Evolutionary conservation across 2,329 filamentous ascomycete genomes (phyloP), one percentile per base, ranked within the genome.

Genomic region (Pseudocercospora crystallina): DNA sequence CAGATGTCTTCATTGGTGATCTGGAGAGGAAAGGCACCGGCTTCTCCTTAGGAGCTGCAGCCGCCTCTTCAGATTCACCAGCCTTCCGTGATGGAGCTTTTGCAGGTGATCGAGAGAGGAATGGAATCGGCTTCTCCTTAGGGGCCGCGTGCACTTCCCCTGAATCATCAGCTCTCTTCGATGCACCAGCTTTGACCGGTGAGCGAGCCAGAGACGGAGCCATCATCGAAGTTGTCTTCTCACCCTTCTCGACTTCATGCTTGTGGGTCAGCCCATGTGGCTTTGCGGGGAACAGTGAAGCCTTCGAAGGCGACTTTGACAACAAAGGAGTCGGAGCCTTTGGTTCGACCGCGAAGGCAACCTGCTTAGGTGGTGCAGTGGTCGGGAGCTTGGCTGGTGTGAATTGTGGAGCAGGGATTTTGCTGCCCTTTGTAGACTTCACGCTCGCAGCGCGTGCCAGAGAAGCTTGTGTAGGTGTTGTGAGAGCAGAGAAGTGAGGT

Each of bases 391-490:
- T 62, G 3, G 59, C 56, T 14, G 61, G 58, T 8, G 63, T 58
- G 58, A 61, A 52, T 12, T 54, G 40, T 11, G 57, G 61, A n/a
- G 53, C 63, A 2, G 63, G 64, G 17, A 69, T 67, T 54, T 65
- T 67, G 29, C 54, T 53, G 9, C 50, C 67, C 62, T 75, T 76
- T 17, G 63, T 54, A 8, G 67, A 63, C 60, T 77, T 80, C 38
- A 80, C 72, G 58, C 76, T 83, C 47, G 78, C 71, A 40, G 79
- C 72, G 37, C 85, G 83, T 31, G 84, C 81, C 44, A 88, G 69
- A 1, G 87, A 89, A 7, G 89, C 76, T 67, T 89, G 90, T 8
- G 88, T 94, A 0, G 90, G 90, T 5, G 89, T 95, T 69, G 85
- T 81, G 29, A 92, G 74, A 29, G 67, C 62, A n/a, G 64, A 52